A percentile compares a stretch with the other conserved stretches of the same genome.
Evolutionary conservation across 2,329 filamentous ascomycete species (phyloP).

Genomic region (Colletotrichum sp.): DNA sequence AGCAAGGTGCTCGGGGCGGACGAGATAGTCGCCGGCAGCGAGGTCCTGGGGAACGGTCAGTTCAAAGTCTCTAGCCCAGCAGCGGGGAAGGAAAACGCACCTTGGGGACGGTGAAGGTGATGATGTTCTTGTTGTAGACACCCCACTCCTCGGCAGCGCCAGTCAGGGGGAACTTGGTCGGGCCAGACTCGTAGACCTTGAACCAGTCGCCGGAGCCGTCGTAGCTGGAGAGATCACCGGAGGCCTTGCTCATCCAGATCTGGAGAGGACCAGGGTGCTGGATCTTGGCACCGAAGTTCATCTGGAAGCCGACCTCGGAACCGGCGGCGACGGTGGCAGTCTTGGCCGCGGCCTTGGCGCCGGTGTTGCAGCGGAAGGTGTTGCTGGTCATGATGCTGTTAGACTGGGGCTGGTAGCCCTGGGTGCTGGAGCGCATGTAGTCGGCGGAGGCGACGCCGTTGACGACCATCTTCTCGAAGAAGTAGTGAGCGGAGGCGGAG

Average conservation of each 20-base stretch:
- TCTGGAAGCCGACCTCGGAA: conserved; percentile 7
- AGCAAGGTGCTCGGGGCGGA: conserved; percentile 48
- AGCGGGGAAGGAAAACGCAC: neutral
- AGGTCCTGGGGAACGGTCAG: conserved; percentile 37
- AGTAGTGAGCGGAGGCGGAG: conserved; percentile 22
- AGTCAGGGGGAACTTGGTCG: neutral
- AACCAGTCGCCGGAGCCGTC: conserved; percentile 28
- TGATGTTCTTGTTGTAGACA: neutral
- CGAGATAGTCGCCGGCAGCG: conserved; percentile 43
- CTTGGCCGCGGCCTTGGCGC: neutral
- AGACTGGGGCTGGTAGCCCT: neutral
- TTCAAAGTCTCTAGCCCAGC: neutral
- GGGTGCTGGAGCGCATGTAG: conserved; percentile 17
- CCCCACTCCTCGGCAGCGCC: neutral
- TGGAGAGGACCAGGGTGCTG: conserved; percentile 4
- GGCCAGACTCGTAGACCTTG: conserved; percentile 23
- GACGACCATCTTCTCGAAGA: conserved; percentile 24
- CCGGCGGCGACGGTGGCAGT: neutral
- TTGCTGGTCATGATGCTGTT: neutral
- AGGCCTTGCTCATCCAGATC: conserved; percentile 16
- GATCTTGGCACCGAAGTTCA: neutral
- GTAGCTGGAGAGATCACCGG: conserved; percentile 18
- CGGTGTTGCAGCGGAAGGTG: conserved; percentile 7
- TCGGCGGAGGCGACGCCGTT: conserved; percentile 21
- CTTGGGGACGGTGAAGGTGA: neutral